Evolutionary conservation across 768 basidiomycete species (phyloP).

Genomic region (Lactifluus rugatus): DNA sequence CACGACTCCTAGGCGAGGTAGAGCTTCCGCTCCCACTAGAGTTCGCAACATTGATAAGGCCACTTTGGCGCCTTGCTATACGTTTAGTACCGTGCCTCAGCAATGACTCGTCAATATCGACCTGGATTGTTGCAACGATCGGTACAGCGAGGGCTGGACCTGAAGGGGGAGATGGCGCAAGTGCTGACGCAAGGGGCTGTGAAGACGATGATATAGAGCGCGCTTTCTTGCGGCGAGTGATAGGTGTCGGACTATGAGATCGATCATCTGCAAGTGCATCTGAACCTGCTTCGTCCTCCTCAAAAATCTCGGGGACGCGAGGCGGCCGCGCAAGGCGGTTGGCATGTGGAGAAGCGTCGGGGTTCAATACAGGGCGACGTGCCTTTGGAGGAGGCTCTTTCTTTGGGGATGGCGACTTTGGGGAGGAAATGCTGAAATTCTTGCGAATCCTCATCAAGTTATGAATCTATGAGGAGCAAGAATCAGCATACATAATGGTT

Average conservation of each 20-base stretch:
- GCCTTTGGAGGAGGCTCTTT: slow-evolving; percentile 31
- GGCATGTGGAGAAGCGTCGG: slow-evolving; percentile 37
- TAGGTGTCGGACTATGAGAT: slow-evolving; percentile 30
- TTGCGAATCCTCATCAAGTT: slow-evolving; percentile 59
- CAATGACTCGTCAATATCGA: slow-evolving; percentile 27
- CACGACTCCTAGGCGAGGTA: slow-evolving; percentile 23
- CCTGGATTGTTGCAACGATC: slow-evolving; percentile 18
- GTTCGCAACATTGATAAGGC: slow-evolving; percentile 36
- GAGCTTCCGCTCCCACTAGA: slow-evolving; percentile 14
- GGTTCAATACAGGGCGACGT: slow-evolving; percentile 37
- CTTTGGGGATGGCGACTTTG: slow-evolving; percentile 33
- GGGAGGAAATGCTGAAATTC: slow-evolving; percentile 39
- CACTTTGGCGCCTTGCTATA: slow-evolving; percentile 37
- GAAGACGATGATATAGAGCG: slow-evolving; percentile 30
- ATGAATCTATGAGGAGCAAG: slow-evolving; percentile 6
- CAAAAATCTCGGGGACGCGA: slow-evolving; percentile 54
- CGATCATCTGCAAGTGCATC: slow-evolving; percentile 36
- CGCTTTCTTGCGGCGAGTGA: slow-evolving; percentile 38
- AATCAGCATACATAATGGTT: slow-evolving; percentile 1
- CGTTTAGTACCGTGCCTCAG: slow-evolving; percentile 28
- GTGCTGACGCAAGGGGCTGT: slow-evolving; percentile 39
- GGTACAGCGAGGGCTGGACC: slow-evolving; percentile 20
- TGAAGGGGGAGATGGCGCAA: slow-evolving; percentile 33
- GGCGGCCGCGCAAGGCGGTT: slow-evolving; percentile 56
- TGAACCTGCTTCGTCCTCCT: slow-evolving; percentile 53